A percentile compares a stretch with the other conserved stretches of the same genome.
phyloP scores from a whole-genome alignment of 805 yeast genomes.

The Schwanniomyces sp. region DNA sequence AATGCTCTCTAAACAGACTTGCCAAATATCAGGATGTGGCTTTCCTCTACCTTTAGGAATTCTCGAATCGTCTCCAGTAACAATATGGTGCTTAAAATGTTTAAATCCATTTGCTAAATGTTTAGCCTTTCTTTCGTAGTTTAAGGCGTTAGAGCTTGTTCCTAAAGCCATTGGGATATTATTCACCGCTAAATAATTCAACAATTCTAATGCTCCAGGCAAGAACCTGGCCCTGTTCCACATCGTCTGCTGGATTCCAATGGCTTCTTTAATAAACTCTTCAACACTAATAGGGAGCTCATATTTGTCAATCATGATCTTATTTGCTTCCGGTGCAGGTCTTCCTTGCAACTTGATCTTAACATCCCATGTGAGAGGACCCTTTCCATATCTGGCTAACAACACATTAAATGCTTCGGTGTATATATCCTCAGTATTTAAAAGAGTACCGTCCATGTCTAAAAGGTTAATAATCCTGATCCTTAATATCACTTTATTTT shows the following conservation, averaged over 20 bases:
- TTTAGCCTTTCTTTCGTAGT: constrained; percentile 69
- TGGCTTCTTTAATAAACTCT: constrained; percentile 54
- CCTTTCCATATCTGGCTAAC: constrained; percentile 67
- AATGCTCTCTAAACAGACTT: constrained; percentile 68
- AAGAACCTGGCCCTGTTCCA: constrained; percentile 70
- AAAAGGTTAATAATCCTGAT: not conserved
- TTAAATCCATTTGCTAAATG: constrained; percentile 66
- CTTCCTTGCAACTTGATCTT: constrained; percentile 87
- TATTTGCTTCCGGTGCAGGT: constrained; percentile 78
- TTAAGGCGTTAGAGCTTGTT: constrained; percentile 70
- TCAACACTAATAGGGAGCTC: constrained; percentile 65
- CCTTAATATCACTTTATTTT: not conserved
- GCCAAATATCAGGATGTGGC: constrained; percentile 94
- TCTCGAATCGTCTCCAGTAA: constrained; percentile 87
- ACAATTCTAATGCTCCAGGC: constrained; percentile 82
- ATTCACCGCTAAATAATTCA: constrained; percentile 50
- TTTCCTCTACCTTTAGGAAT: constrained; percentile 87
- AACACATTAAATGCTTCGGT: constrained; percentile 73
- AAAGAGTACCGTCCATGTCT: constrained; percentile 94
- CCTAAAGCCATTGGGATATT: constrained; percentile 85
- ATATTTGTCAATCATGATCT: constrained; percentile 64
- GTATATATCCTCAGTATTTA: constrained; percentile 90
- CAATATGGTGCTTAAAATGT: constrained; percentile 61
- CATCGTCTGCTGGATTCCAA: constrained; percentile 50
- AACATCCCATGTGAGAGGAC: constrained; percentile 86